These are phyloP conservation scores for Verruconis gallopava DNA, from an alignment of 2,329 filamentous ascomycete species.

Conservation along the genomic window DNA sequence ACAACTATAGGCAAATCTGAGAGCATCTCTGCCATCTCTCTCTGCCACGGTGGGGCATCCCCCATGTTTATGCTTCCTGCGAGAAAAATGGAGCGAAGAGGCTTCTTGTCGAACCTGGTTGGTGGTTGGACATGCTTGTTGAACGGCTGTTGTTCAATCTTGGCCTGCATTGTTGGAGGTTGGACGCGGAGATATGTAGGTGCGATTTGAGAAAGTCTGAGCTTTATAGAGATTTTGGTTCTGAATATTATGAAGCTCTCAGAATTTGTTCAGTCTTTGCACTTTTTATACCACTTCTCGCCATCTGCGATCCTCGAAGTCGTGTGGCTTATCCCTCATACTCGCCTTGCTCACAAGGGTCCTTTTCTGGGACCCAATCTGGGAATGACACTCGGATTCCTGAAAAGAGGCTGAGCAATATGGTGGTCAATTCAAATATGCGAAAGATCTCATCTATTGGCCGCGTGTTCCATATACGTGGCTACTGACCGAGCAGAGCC, in stretches of 20 bases:
- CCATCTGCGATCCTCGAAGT: neutral
- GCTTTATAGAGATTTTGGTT: slow-evolving; percentile 5
- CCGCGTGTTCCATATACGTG: slow-evolving; percentile 1
- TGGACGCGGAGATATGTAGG: slow-evolving; percentile 1
- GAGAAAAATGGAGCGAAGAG: neutral
- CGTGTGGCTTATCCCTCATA: slow-evolving; percentile 3
- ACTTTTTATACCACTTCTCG: slow-evolving; percentile 1
- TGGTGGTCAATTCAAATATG: neutral
- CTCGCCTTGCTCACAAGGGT: slow-evolving; percentile 1
- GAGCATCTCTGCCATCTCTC: slow-evolving; percentile 4
- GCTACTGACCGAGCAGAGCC: slow-evolving; percentile 3
- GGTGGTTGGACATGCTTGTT: slow-evolving; percentile 1
- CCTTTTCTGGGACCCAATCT: neutral
- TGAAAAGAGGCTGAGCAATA: slow-evolving; percentile 3
- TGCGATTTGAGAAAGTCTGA: slow-evolving; percentile 1
- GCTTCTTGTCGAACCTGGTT: neutral
- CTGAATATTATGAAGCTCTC: slow-evolving; percentile 4
- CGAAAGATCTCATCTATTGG: neutral
- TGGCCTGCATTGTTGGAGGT: neutral
- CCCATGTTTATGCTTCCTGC: slow-evolving; percentile 1
- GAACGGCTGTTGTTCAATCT: slow-evolving; percentile 1
- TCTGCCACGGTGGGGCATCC: slow-evolving; percentile 1
- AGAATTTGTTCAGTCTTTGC: slow-evolving; percentile 3
- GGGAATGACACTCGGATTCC: slow-evolving; percentile 1
- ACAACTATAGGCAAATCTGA: slow-evolving; percentile 5